Evolutionary conservation across 371 early-diverging fungal species (phyloP), one percentile per base, ranked within the genome.

Genomic region (Rhizomucor miehei): DNA sequence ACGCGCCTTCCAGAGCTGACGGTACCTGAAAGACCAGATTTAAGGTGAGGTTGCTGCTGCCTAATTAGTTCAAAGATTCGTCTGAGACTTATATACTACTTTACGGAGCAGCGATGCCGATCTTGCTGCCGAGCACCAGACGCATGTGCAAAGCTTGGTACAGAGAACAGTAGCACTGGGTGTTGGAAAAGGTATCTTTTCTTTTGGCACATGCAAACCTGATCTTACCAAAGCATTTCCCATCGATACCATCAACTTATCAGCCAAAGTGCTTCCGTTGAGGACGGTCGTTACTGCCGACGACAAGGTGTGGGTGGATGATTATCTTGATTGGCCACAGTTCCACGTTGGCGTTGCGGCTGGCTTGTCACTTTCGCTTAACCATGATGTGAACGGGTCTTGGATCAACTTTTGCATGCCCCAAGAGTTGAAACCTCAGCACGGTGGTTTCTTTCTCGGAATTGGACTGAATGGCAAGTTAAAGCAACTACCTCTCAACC

Each of bases 261-360:
- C 81, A 6, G 90, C 82, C 10, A 84, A 82, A 19, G 63, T 93
- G 4, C 60, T 85, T 3, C 89, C 91, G 0, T 44, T 79, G 10
- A 81, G 79, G 36, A 76, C 82, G 1, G 59, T 76, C 14, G 74
- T 85, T 3, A 65, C 69, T 16, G 57, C 84, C 0, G 88, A 86
- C 11, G 69, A 77, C n/a, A 37, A 64, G 1, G 20, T 64, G 0
- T 59, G 73, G 16, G 67, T 68, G 1, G 59, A 73, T 3, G 84
- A 87, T 3, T 60, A 72, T 3, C 37, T 77, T 2, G 75, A 81
- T 29, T 95, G 95, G 96, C 89, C 94, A 0, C 68, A 80, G 6
- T 94, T 95, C 57, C 93, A 95, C 65, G 83, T 87, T 47, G 96
- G 95, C 0, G 92, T 90, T 0, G 87, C 93, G 16, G 79, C 88